Evolutionary conservation across 805 yeast genomes (phyloP).

Genomic region (Candida ponderosae): DNA sequence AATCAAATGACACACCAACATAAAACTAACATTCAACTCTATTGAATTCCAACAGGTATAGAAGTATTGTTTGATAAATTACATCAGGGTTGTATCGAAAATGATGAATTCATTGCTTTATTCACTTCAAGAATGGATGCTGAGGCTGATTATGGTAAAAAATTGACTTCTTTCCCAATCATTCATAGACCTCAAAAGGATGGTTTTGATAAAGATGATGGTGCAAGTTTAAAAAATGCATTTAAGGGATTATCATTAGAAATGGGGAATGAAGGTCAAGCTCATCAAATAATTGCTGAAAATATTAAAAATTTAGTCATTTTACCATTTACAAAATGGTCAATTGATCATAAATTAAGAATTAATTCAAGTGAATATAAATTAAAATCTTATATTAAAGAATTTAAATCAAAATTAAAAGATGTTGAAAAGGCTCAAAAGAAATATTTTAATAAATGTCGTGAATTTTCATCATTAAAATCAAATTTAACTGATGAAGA

Average conservation of each 20-base stretch:
- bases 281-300: slow-evolving; percentile 54
- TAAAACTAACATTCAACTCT: too few species aligned
- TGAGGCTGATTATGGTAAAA: slow-evolving; percentile 59
- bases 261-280: slow-evolving; percentile 49
- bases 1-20: not conserved
- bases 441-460: slow-evolving; percentile 70
- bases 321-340: slow-evolving; percentile 69
- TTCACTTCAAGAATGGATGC: slow-evolving; percentile 66
- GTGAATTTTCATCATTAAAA: slow-evolving; percentile 61
- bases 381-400: slow-evolving; percentile 41
- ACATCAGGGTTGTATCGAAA: slow-evolving; percentile 59
- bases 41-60: slow-evolving; percentile 31
- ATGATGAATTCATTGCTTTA: slow-evolving; percentile 56
- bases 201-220: slow-evolving; percentile 49
- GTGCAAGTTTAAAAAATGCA: slow-evolving; percentile 57
- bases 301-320: slow-evolving; percentile 54
- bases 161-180: slow-evolving; percentile 33
- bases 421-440: slow-evolving; percentile 50
- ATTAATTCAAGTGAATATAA: slow-evolving; percentile 52
- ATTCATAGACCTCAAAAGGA: slow-evolving; percentile 28
- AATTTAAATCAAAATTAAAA: slow-evolving; percentile 38
- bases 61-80: slow-evolving; percentile 43
- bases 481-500: slow-evolving; percentile 39
- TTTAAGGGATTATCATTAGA: slow-evolving; percentile 48
- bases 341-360: slow-evolving; percentile 61